These are phyloP conservation scores for Lophium mytilinum DNA, from an alignment of 495 filamentous ascomycete species.

Conservation along the genomic window DNA sequence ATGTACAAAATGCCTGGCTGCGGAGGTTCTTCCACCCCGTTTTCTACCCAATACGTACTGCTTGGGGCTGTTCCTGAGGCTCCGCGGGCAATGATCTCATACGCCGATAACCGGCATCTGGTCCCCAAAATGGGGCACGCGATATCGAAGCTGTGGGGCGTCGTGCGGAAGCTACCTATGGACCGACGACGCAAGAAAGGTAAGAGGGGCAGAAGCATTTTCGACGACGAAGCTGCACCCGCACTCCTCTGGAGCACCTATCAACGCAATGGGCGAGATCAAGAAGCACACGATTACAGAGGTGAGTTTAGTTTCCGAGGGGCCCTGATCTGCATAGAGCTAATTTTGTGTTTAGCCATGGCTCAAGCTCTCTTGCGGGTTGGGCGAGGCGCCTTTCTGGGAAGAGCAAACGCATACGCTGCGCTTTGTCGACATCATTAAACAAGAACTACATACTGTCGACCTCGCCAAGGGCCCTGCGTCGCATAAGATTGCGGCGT, in stretches of 20 bases:
- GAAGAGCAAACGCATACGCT: constrained; percentile 60
- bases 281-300: constrained; percentile 31
- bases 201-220: too few species aligned
- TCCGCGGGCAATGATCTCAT: not conserved
- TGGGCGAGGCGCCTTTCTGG: constrained; percentile 81
- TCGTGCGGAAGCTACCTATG: not conserved
- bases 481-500: constrained; percentile 51
- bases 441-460: constrained; percentile 65
- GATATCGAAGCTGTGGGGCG: constrained; percentile 23
- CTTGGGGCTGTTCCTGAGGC: too few species aligned
- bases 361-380: constrained; percentile 58
- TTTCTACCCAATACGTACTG: too few species aligned
- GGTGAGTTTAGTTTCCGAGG: constrained; percentile 13
- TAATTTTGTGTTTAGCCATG: constrained; percentile 50
- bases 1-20: too few species aligned
- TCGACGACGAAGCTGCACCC: too few species aligned
- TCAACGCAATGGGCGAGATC: constrained; percentile 22
- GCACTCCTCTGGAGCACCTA: too few species aligned
- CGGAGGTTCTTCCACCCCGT: too few species aligned
- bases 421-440: constrained; percentile 85
- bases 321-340: not conserved
- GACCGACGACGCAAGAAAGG: not conserved
- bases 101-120: not conserved
- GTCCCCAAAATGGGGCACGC: constrained; percentile 11
- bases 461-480: constrained; percentile 56